Conservation (phyloP, 805 yeast species). For the Kluyveromyces lactis region DNA sequence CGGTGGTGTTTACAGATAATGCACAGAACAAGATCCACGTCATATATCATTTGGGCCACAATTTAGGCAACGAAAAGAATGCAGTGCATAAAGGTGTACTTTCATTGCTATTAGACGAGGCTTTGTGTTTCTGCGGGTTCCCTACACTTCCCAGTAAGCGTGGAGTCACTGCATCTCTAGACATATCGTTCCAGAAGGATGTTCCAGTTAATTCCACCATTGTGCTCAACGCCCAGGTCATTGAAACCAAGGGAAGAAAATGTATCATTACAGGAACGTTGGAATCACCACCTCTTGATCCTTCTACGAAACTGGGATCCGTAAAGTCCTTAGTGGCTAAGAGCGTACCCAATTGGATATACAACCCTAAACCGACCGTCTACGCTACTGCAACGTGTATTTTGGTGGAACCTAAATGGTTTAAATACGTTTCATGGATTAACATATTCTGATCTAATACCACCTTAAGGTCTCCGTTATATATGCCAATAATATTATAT, state of each 20-base stretch:
- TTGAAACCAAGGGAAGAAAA: constrained; percentile 66
- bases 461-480: too few relatives aligned
- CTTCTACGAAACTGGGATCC: constrained; percentile 4
- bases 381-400: constrained; percentile 62
- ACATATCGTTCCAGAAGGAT: constrained; percentile 48
- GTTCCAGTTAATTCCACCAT: constrained; percentile 52
- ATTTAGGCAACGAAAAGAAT: constrained; percentile 59
- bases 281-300: constrained; percentile 22
- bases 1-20: constrained; percentile 45
- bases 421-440: constrained; percentile 56
- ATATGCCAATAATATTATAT: too few relatives aligned
- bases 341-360: constrained; percentile 5
- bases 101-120: constrained; percentile 76
- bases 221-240: constrained; percentile 58
- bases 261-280: constrained; percentile 71
- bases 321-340: constrained; percentile 12
- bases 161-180: constrained; percentile 83
- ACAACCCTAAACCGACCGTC: constrained; percentile 19
- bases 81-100: constrained; percentile 76
- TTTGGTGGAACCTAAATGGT: constrained; percentile 85
- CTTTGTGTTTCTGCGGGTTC: constrained; percentile 79
- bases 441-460: constrained; percentile 30
- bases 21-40: constrained; percentile 46
- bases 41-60: constrained; percentile 63
- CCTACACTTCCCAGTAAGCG: constrained; percentile 66